These are phyloP conservation scores for Linum trigynum DNA, from an alignment of 345 rosid genomes.

Conservation along the genomic window DNA sequence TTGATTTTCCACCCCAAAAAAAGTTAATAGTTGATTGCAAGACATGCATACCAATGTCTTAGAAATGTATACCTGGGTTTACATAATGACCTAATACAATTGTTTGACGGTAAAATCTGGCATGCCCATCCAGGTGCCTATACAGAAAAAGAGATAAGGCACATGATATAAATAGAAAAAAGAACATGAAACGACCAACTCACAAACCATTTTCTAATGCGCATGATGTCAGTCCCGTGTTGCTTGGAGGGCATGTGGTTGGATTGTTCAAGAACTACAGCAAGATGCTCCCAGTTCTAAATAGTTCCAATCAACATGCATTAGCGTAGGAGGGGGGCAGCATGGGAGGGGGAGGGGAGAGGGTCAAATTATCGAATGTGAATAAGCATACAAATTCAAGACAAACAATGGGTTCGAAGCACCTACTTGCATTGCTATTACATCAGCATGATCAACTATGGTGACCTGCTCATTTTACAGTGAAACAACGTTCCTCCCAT, in stretches of 20 bases:
- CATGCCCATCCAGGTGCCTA: slow-evolving; percentile 83
- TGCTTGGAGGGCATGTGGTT: slow-evolving; percentile 65
- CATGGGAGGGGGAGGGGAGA: background rate
- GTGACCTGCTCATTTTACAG: slow-evolving; percentile 47
- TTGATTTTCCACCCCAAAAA: too few species aligned
- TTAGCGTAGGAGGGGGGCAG: too few species aligned
- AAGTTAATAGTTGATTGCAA: background rate
- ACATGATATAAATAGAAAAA: background rate
- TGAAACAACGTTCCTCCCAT: slow-evolving; percentile 3
- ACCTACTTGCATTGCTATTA: slow-evolving; percentile 82
- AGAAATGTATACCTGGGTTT: slow-evolving; percentile 53
- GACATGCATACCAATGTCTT: too few species aligned
- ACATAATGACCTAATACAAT: slow-evolving; percentile 62
- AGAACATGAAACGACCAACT: background rate
- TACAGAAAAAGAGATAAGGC: slow-evolving; percentile 14
- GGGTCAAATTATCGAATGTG: slow-evolving; percentile 2
- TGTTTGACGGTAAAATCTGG: slow-evolving; percentile 68
- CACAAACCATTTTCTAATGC: slow-evolving; percentile 69
- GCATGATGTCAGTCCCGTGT: slow-evolving; percentile 81
- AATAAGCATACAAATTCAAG: background rate
- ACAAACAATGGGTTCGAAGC: slow-evolving; percentile 12
- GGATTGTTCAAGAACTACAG: slow-evolving; percentile 51
- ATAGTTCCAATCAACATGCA: slow-evolving; percentile 14
- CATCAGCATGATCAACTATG: slow-evolving; percentile 87
- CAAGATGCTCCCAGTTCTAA: slow-evolving; percentile 75